Evolutionary conservation across 345 rosid genomes (phyloP).

Genomic region (Ailanthus altissimus): DNA sequence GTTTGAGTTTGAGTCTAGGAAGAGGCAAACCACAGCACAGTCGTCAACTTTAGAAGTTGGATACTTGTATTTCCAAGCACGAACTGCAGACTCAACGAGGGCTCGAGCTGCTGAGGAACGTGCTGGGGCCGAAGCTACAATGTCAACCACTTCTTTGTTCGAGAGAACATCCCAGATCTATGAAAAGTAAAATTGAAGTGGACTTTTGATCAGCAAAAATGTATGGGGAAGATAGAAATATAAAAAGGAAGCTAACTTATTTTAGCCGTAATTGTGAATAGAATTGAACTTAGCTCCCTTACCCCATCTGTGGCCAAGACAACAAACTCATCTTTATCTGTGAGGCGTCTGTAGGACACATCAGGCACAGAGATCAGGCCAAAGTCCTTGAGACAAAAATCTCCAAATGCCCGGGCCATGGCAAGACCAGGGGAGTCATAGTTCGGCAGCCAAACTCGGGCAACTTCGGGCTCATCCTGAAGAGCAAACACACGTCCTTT

Average conservation of each 20-base stretch:
- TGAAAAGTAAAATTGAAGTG: not conserved
- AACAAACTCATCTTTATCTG: slow-evolving; percentile 80
- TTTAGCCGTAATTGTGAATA: not conserved
- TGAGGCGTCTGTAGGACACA: slow-evolving; percentile 59
- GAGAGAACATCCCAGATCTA: slow-evolving; percentile 98
- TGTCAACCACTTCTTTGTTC: slow-evolving; percentile 80
- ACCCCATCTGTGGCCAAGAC: slow-evolving; percentile 99
- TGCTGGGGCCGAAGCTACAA: slow-evolving; percentile 68
- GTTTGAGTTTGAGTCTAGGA: slow-evolving; percentile 50
- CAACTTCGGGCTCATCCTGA: slow-evolving; percentile 93
- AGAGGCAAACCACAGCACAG: slow-evolving; percentile 97
- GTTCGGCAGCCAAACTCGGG: slow-evolving; percentile 96
- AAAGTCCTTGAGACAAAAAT: slow-evolving; percentile 95
- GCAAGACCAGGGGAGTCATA: slow-evolving; percentile 96
- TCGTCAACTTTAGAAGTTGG: slow-evolving; percentile 94
- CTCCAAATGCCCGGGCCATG: slow-evolving; percentile 99
- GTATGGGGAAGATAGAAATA: not conserved
- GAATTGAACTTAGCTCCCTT: slow-evolving; percentile 24
- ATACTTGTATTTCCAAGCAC: slow-evolving; percentile 90
- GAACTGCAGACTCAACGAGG: slow-evolving; percentile 80
- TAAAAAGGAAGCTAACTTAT: not conserved
- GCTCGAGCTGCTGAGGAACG: slow-evolving; percentile 78
- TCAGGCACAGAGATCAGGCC: slow-evolving; percentile 98
- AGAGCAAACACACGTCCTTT: slow-evolving; percentile 95
- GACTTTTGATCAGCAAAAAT: not conserved